Evolutionary conservation across 768 basidiomycete genomes (phyloP), one percentile per base, ranked within the genome.

Genomic region (Mycena crocata): DNA sequence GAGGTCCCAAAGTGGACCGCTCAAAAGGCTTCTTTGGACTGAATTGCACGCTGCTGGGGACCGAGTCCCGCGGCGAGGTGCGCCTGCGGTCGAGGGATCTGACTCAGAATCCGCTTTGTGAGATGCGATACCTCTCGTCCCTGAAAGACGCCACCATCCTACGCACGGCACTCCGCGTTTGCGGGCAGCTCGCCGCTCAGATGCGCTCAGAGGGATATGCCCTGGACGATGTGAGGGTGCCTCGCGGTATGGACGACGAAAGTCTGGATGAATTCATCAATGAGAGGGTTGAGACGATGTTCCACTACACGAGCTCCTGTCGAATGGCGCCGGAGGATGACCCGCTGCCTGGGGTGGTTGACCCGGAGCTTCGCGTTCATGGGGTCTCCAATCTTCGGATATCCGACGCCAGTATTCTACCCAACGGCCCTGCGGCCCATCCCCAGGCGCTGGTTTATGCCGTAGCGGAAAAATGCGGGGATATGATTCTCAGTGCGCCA

Each of bases 221-320:
- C 2, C 35, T 66, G 1, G 50, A 21, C 21, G 34, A 23, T 17
- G 34, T 55, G 0, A 54, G 30, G 2, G 64, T 66, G 2, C 64
- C 64, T 10, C 7, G n/a, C 19, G 64, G 42, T 13, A 21, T 66
- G 13, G 57, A 59, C 5, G 80, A 86, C 62, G 76, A 74, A 40
- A 81, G 83, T 34, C 69, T 86, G 17, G 75, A 79, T 49, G 77
- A 78, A n/a, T 63, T 82, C 21, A 75, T 84, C 24, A 75, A 75
- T 32, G 77, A 79, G 49, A 78, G 84, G 19, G 78, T 82, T 6
- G 82, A 85, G 67, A 86, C 84, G 1, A 69, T 84, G 34, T 85
- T 85, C 61, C 85, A 86, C 68, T 84, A 84, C 0, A 64, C 80
- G 14, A 76, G 81, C 59, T 83, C 83, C 13, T 84, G 83, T 58